phyloP scores from a whole-genome alignment of 2,329 filamentous ascomycete genomes.

The Colletotrichum tamarilloi region DNA sequence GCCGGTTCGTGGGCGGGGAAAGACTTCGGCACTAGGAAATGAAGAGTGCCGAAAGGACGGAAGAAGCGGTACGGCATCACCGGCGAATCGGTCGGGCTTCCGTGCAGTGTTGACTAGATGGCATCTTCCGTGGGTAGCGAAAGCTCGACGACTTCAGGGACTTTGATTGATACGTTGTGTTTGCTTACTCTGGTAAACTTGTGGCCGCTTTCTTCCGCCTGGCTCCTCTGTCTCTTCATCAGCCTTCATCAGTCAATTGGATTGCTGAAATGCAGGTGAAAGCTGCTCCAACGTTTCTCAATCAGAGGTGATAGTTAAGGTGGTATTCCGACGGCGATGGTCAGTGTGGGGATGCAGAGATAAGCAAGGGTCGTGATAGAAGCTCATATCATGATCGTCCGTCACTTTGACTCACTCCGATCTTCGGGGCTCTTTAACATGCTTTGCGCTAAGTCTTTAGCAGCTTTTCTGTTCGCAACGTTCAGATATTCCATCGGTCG shows the following conservation, averaged over 20 bases:
- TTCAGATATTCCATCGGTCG: not conserved
- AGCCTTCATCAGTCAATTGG: not conserved
- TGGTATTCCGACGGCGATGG: not conserved
- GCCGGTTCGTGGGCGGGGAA: not conserved
- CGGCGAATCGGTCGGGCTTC: not conserved
- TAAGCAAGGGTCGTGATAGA: conserved; percentile 28
- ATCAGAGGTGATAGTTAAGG: not conserved
- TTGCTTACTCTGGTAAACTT: not conserved
- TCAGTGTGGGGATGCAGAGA: conserved; percentile 8
- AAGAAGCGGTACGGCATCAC: not conserved
- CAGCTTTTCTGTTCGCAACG: not conserved
- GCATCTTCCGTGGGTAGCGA: not conserved
- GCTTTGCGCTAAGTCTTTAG: not conserved
- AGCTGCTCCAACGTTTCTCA: not conserved
- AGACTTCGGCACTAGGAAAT: not conserved
- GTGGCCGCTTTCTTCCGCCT: not conserved
- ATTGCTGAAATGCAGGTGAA: not conserved
- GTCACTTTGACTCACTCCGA: not conserved
- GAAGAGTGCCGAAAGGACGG: not conserved
- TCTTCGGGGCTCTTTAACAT: not conserved
- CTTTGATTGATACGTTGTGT: not conserved
- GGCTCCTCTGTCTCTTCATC: not conserved
- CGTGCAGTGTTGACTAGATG: not conserved
- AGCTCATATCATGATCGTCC: not conserved
- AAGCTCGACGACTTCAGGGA: too few species aligned